These are phyloP conservation scores for Parastagonospora nodorum DNA, from an alignment of 2,329 filamentous ascomycete genomes.

Conservation along the genomic window DNA sequence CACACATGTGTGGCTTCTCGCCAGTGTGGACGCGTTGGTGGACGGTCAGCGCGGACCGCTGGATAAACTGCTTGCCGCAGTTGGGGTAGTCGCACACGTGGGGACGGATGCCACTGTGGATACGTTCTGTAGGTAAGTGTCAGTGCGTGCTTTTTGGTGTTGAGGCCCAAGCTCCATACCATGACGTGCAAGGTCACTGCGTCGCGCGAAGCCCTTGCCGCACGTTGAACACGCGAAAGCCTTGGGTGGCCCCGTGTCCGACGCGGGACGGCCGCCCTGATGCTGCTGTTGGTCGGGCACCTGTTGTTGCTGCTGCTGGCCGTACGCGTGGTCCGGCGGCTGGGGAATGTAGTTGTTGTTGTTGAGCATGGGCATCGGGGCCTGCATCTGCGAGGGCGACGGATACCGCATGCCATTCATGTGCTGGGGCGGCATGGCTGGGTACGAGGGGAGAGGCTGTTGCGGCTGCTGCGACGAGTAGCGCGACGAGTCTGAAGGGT, in stretches of 20 bases:
- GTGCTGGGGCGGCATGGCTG: constrained; percentile 55
- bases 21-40: constrained; percentile 95
- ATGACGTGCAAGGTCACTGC: constrained; percentile 92
- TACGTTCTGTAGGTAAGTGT: constrained; percentile 70
- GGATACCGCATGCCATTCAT: constrained; percentile 60
- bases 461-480: constrained; percentile 63
- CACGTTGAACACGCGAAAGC: constrained; percentile 90
- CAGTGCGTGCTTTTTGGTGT: constrained; percentile 37
- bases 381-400: constrained; percentile 57
- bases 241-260: constrained; percentile 64
- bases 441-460: constrained; percentile 55
- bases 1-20: constrained; percentile 98
- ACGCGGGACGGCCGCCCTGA: constrained; percentile 50
- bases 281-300: constrained; percentile 47
- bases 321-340: constrained; percentile 55
- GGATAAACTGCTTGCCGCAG: constrained; percentile 96
- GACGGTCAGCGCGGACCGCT: constrained; percentile 92
- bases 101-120: constrained; percentile 88
- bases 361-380: constrained; percentile 60
- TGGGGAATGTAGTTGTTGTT: constrained; percentile 61
- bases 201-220: constrained; percentile 86
- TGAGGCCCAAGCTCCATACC: constrained; percentile 65
- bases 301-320: constrained; percentile 45
- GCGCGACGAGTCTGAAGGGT: constrained; percentile 61
- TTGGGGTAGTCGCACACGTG: constrained; percentile 89